phyloP scores from a whole-genome alignment of 2,329 filamentous ascomycete genomes.

The Chaetothyriales sp. region DNA sequence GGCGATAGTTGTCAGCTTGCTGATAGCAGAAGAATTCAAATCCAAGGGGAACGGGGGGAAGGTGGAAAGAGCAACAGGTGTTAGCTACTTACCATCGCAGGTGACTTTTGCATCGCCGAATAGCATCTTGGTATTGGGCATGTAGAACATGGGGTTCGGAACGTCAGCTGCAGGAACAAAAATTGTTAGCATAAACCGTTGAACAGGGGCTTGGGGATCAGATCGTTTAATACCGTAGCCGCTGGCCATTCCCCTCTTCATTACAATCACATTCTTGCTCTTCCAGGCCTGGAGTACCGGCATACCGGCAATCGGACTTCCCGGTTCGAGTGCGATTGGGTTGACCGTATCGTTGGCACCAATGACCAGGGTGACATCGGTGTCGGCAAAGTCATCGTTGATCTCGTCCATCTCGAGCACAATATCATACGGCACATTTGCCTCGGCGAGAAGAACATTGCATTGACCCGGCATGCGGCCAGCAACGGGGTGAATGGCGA shows the following conservation, averaged over 20 bases:
- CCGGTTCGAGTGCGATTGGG: conserved; percentile 70
- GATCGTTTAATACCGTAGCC: conserved; percentile 73
- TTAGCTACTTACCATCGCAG: conserved; percentile 51
- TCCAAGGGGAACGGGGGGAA: no score
- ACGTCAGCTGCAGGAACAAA: conserved; percentile 50
- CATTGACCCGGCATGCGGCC: conserved; percentile 89
- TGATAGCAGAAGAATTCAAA: neutral
- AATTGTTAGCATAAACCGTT: neutral
- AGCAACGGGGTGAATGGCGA: conserved; percentile 80
- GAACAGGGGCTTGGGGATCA: no score
- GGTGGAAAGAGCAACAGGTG: neutral
- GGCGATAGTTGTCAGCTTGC: neutral
- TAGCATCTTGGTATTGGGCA: conserved; percentile 77
- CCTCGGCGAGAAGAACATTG: conserved; percentile 79
- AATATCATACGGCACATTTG: conserved; percentile 77
- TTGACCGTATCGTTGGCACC: conserved; percentile 90
- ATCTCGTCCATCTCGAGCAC: conserved; percentile 94
- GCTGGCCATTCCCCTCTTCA: conserved; percentile 82
- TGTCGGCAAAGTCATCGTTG: conserved; percentile 78
- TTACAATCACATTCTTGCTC: conserved; percentile 80
- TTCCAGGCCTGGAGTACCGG: conserved; percentile 86
- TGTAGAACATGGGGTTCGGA: conserved; percentile 79
- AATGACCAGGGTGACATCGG: conserved; percentile 75
- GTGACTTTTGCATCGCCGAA: conserved; percentile 79
- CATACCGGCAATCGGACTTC: conserved; percentile 79